phyloP scores from a whole-genome alignment of 441 rosid species.

The Erysimum cheiri region DNA sequence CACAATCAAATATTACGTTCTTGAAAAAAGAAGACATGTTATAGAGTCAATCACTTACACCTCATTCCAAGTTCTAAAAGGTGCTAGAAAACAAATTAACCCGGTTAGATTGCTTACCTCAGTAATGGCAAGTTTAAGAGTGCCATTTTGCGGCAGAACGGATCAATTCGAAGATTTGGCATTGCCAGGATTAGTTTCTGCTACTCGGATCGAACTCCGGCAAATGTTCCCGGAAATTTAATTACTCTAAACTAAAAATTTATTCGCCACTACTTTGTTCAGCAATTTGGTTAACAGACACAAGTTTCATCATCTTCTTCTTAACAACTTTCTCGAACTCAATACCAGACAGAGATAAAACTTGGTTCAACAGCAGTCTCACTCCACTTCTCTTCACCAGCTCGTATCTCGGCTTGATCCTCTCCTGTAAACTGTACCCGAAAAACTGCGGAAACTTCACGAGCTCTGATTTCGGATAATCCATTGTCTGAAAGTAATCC shows the following conservation, averaged over 20 bases:
- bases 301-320: conserved; percentile 60
- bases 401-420: conserved; percentile 75
- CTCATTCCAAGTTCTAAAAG: too few species aligned
- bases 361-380: conserved; percentile 65
- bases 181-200: not conserved
- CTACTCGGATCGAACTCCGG: not conserved
- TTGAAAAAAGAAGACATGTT: too few species aligned
- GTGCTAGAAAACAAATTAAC: too few species aligned
- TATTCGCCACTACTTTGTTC: conserved; percentile 5
- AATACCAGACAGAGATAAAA: conserved; percentile 56
- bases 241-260: not conserved
- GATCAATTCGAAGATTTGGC: not conserved
- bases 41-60: too few species aligned
- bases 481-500: conserved; percentile 85
- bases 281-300: conserved; percentile 24
- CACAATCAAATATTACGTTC: too few species aligned
- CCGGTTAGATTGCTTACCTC: not conserved
- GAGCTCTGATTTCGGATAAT: conserved; percentile 67
- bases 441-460: conserved; percentile 82
- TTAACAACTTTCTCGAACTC: conserved; percentile 60
- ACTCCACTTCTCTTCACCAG: conserved; percentile 62
- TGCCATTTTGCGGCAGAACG: not conserved
- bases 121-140: not conserved
- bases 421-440: conserved; percentile 72
- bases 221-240: not conserved